Evolutionary conservation across 2,329 filamentous ascomycete genomes (phyloP).

Genomic region (Ascochyta clinopodiicola): DNA sequence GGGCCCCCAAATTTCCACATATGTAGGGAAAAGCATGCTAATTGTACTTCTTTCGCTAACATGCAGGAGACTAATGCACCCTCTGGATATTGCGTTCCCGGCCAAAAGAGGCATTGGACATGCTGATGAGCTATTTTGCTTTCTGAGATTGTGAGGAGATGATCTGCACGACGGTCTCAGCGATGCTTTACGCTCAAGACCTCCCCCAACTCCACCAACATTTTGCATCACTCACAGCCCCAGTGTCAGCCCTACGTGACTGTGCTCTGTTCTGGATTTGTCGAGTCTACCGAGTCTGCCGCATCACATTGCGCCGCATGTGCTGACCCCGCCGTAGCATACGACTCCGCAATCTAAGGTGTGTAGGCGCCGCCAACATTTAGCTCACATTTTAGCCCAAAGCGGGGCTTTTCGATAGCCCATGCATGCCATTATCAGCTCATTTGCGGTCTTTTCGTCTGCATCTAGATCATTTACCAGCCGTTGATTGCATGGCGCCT

Average conservation of each 20-base stretch:
- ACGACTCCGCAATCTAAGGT: slow-evolving; percentile 22
- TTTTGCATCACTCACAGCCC: neutral
- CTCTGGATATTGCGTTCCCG: slow-evolving; percentile 2
- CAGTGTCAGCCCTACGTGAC: neutral
- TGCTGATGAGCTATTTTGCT: slow-evolving; percentile 16
- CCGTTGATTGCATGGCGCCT: slow-evolving; percentile 30
- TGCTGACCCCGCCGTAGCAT: slow-evolving; percentile 7
- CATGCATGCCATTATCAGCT: slow-evolving; percentile 30
- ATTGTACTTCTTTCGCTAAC: slow-evolving; percentile 31
- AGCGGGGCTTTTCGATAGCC: slow-evolving; percentile 40
- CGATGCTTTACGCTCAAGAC: neutral
- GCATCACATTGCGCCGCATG: slow-evolving; percentile 3
- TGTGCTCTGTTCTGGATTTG: neutral
- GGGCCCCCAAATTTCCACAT: slow-evolving; percentile 11
- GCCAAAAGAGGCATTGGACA: slow-evolving; percentile 13
- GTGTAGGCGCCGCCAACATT: slow-evolving; percentile 30
- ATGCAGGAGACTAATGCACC: slow-evolving; percentile 32
- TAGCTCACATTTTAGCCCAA: slow-evolving; percentile 38
- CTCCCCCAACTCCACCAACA: slow-evolving; percentile 1
- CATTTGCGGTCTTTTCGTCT: slow-evolving; percentile 39
- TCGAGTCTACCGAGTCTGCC: neutral
- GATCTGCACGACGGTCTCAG: slow-evolving; percentile 8
- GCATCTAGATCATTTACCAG: slow-evolving; percentile 34
- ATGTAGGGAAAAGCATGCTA: slow-evolving; percentile 20
- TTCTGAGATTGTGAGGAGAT: neutral